These are phyloP conservation scores for Cladosporium sp. DNA, from an alignment of 2,329 filamentous ascomycete species.

Conservation along the genomic window DNA sequence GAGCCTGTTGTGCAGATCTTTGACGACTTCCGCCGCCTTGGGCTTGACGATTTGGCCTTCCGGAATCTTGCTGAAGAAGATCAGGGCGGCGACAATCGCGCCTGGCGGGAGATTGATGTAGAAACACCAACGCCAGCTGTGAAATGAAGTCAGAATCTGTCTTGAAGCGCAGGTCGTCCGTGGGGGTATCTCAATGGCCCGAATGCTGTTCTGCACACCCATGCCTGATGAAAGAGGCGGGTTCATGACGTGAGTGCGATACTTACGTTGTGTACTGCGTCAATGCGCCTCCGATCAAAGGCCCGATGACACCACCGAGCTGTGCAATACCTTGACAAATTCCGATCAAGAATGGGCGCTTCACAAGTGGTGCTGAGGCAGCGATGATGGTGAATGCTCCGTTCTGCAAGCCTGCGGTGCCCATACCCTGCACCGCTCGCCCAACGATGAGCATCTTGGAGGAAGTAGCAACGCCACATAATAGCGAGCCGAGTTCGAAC, in stretches of 20 bases:
- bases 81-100: constrained; percentile 37
- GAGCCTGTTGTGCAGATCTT: constrained; percentile 36
- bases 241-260: neutral
- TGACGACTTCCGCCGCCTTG: constrained; percentile 28
- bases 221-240: neutral
- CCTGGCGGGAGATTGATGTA: constrained; percentile 51
- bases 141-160: neutral
- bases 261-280: constrained; percentile 24
- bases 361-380: constrained; percentile 17
- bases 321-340: constrained; percentile 27
- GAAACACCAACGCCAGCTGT: constrained; percentile 34
- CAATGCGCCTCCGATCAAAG: constrained; percentile 25
- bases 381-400: constrained; percentile 26
- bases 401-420: constrained; percentile 47
- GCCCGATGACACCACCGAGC: constrained; percentile 23
- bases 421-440: constrained; percentile 56
- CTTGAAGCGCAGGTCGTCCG: neutral
- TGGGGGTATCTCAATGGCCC: neutral
- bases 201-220: neutral
- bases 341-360: constrained; percentile 25
- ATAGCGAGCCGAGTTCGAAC: constrained; percentile 50
- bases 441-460: constrained; percentile 59
- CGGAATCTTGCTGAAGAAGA: constrained; percentile 39
- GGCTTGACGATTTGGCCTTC: constrained; percentile 29
- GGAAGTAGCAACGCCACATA: constrained; percentile 54